Conservation (phyloP, 192 early-diverging fungal species). For the Kickxella alabastrina region DNA sequence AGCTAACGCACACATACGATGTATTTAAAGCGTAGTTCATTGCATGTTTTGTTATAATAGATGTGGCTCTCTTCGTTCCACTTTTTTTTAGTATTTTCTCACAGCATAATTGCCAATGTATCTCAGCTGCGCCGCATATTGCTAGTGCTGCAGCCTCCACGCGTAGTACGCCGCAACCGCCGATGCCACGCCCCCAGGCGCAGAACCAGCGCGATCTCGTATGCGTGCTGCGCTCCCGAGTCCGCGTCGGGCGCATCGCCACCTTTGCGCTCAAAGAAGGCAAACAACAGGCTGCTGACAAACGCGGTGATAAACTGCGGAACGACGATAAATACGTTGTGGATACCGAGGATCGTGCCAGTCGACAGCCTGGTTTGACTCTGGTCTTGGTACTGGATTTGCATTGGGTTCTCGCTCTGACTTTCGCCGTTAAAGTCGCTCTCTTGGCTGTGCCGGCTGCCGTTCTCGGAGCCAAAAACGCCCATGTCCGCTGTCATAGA, state of each 20-base stretch:
- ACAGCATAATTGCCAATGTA: background rate
- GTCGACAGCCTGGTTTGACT: constrained; percentile 46
- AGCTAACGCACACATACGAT: background rate
- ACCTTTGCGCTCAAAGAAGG: constrained; percentile 55
- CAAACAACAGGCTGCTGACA: constrained; percentile 69
- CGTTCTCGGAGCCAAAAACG: background rate
- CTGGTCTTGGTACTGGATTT: background rate
- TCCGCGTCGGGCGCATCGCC: constrained; percentile 9
- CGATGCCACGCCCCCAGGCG: constrained; percentile 37
- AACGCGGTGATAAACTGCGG: constrained; percentile 90
- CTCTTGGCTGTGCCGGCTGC: constrained; percentile 5
- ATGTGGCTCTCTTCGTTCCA: too few relatives aligned
- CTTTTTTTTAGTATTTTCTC: too few relatives aligned
- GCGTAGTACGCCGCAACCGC: constrained; percentile 27
- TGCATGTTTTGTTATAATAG: too few relatives aligned
- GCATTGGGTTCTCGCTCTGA: background rate
- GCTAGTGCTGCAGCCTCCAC: constrained; percentile 28
- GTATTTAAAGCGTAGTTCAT: too few relatives aligned
- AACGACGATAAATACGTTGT: constrained; percentile 92
- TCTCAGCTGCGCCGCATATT: too few relatives aligned
- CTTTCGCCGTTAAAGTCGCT: too few relatives aligned
- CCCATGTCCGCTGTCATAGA: too few relatives aligned
- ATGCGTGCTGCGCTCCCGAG: constrained; percentile 27
- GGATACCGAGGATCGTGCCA: constrained; percentile 83
- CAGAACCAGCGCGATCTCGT: constrained; percentile 40